Percentiles rank a stretch among this genome's conserved stretches.
Conservation (phyloP, 2,329 filamentous ascomycete species). For the Daldinia sp. region DNA sequence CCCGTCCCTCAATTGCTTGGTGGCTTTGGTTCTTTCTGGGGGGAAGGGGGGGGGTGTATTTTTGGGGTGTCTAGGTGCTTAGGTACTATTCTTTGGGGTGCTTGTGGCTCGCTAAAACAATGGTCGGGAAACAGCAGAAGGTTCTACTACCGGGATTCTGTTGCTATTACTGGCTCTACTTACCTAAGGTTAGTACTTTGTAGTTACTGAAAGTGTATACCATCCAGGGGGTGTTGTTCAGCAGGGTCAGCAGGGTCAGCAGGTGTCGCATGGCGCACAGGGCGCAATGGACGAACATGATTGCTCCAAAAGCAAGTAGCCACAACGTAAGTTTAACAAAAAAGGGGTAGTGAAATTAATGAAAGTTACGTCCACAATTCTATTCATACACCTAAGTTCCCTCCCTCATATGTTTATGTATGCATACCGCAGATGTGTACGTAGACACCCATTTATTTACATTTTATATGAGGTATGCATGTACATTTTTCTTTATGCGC, state of each 20-base stretch:
- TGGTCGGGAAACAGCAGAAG: slow-evolving; percentile 23
- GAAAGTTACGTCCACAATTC: slow-evolving; percentile 4
- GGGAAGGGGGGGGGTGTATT: no score
- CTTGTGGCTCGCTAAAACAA: slow-evolving; percentile 25
- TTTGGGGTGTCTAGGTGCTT: no score
- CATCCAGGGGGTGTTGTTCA: slow-evolving; percentile 27
- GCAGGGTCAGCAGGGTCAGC: slow-evolving; percentile 29
- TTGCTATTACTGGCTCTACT: neutral
- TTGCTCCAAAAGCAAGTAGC: slow-evolving; percentile 19
- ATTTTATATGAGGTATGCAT: no score
- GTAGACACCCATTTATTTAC: no score
- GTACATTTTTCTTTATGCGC: neutral
- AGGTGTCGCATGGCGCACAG: slow-evolving; percentile 34
- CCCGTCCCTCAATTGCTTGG: slow-evolving; percentile 13
- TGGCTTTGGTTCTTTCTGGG: no score
- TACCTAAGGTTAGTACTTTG: neutral
- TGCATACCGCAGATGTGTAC: no score
- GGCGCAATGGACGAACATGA: slow-evolving; percentile 26
- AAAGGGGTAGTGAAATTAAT: slow-evolving; percentile 30
- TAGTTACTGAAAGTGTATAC: neutral
- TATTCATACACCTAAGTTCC: no score
- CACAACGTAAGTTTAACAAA: slow-evolving; percentile 25
- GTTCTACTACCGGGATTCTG: slow-evolving; percentile 27
- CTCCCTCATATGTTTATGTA: no score
- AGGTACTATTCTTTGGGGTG: no score